Evolutionary conservation across 1,139 yeast genomes (phyloP), one percentile per base, ranked within the genome.

Genomic region (Yamadazyma aaseri): DNA sequence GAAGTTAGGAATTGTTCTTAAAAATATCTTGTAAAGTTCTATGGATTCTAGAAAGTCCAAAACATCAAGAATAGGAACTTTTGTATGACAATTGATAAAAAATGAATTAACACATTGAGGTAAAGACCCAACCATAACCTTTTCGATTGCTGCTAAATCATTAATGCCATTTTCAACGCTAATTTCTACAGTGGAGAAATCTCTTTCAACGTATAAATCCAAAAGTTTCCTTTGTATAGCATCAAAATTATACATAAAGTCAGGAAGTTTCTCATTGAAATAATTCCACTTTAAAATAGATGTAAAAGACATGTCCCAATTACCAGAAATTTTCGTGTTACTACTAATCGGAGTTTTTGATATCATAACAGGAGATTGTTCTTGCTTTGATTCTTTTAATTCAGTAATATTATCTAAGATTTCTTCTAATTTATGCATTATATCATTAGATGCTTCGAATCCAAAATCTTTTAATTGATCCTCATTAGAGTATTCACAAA

Each of bases 221-320:
- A 56, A 35, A 25, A 60, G 42, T 14, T 37, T 32, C 5, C 42
- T 31, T 10, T 43, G 41, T 23, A 48, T 42, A 2, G 28, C 29
- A 11, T 42, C 47, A 5, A 41, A 39, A 14, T 53, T 49, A 1
- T 42, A 42, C 0, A 41, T 32, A 0, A 55, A 28, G 7, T 44
- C 46, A 4, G 50, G 51, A 10, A 58, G 40, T 17, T 45, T 38
- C 14, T 45, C 36, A 11, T 38, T 34, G 31, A 63, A 53, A 31
- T 44, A 60, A 6, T 44, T 41, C 77, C 77, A 71, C 28, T 52
- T 53, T 26, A 46, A 22, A 7, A 46, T 15, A 1, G 47, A 39
- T 5, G 40, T 31, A 18, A 46, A 45, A 5, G 71, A 63, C 55
- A 70, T 56, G 42, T 66, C 70, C 77, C 77, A 72, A 3, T 10